Percentiles rank a stretch among this genome's conserved stretches.
Evolutionary conservation across 768 basidiomycete genomes (phyloP).

Genomic region (Tricholoma hemisulphureum): DNA sequence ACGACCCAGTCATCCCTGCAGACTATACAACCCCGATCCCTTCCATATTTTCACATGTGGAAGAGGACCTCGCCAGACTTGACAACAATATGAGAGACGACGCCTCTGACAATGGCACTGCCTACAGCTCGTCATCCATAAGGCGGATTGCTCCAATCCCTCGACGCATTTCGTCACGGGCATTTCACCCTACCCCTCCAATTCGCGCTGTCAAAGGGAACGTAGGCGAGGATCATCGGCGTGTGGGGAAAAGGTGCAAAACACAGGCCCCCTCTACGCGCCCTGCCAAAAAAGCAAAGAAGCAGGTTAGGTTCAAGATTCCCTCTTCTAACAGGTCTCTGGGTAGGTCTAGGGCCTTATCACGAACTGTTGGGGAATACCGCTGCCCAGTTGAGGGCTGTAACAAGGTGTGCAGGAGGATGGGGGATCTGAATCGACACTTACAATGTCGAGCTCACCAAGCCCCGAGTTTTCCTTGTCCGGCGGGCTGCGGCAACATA

Average conservation of each 20-base stretch:
- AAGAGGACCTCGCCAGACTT: not conserved
- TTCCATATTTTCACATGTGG: not conserved
- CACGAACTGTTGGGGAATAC: not conserved
- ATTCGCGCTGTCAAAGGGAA: not conserved
- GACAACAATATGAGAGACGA: not conserved
- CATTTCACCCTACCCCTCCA: not conserved
- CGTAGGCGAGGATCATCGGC: not conserved
- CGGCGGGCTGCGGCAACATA: constrained; percentile 8
- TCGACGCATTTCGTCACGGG: not conserved
- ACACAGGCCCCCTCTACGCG: not conserved
- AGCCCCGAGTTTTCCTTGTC: constrained; percentile 11
- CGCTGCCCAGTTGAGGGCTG: constrained; percentile 3
- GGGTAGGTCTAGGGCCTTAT: not conserved
- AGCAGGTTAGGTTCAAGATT: not conserved
- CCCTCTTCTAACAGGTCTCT: not conserved
- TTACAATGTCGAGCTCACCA: constrained; percentile 7
- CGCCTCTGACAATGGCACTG: not conserved
- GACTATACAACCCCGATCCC: not conserved
- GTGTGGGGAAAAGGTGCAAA: not conserved
- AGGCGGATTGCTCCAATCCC: not conserved
- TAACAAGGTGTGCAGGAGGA: constrained; percentile 5
- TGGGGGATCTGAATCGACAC: constrained; percentile 11
- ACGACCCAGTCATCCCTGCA: not conserved
- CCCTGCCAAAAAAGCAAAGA: not conserved
- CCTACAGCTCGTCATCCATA: not conserved